Evolutionary conservation across 495 filamentous ascomycete genomes (phyloP).

Genomic region (Cercophora sp.): DNA sequence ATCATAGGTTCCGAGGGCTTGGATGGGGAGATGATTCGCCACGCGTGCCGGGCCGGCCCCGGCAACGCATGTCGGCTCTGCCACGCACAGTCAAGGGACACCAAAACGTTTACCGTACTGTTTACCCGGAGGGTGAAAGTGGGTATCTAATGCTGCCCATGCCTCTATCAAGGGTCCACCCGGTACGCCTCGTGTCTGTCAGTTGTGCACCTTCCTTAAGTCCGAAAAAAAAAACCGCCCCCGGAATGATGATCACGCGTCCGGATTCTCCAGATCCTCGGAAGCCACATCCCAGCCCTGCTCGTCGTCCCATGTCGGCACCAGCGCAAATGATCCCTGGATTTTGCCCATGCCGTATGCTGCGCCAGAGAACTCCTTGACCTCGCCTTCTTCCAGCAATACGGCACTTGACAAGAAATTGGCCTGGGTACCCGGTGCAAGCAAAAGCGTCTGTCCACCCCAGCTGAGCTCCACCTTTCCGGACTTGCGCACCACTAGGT

Average conservation of each 20-base stretch:
- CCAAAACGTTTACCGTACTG: not conserved
- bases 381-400: constrained; percentile 41
- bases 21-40: not conserved
- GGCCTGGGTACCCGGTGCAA: constrained; percentile 40
- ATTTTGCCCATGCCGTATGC: constrained; percentile 56
- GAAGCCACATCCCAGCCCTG: constrained; percentile 39
- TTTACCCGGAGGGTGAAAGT: not conserved
- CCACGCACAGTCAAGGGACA: not conserved
- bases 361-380: constrained; percentile 30
- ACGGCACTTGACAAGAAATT: constrained; percentile 44
- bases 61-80: not conserved
- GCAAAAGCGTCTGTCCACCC: constrained; percentile 50
- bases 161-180: not conserved
- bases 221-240: not conserved
- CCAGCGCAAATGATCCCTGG: constrained; percentile 54
- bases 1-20: no score
- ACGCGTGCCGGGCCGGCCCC: not conserved
- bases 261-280: constrained; percentile 21
- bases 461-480: constrained; percentile 58
- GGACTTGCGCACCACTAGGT: constrained; percentile 55
- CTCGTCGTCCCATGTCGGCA: constrained; percentile 50
- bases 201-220: not conserved
- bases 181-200: not conserved
- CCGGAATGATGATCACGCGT: constrained; percentile 4
- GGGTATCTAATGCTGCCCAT: not conserved